Percentiles rank a stretch among this genome's conserved stretches.
Conservation (phyloP, 2,329 filamentous ascomycete species). For the Pleomassaria siparia region DNA sequence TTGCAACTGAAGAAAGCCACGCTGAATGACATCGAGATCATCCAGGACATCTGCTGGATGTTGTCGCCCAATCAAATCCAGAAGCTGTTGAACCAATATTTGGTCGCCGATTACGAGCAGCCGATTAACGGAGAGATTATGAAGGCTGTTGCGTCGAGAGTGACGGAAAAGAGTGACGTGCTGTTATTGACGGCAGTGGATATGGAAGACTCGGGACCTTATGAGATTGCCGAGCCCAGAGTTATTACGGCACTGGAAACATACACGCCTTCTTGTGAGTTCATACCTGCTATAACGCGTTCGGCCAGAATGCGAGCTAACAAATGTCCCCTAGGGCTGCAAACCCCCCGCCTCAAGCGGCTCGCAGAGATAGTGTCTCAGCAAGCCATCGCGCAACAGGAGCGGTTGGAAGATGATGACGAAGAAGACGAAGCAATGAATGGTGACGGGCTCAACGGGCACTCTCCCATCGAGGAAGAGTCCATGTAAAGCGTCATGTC, state of each 20-base stretch:
- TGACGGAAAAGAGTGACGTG: conserved; percentile 98
- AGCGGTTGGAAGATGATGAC: conserved; percentile 67
- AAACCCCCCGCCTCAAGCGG: conserved; percentile 92
- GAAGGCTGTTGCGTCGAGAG: conserved; percentile 96
- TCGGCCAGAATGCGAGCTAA: conserved; percentile 11
- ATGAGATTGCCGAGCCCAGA: conserved; percentile 95
- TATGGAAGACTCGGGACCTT: conserved; percentile 98
- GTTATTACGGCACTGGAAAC: conserved; percentile 96
- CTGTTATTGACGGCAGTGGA: conserved; percentile 91
- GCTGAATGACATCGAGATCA: conserved; percentile 98
- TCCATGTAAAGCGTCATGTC: neutral
- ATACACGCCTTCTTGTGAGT: conserved; percentile 94
- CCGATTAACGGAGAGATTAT: conserved; percentile 99
- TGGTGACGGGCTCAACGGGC: conserved; percentile 19
- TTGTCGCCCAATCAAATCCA: conserved; percentile 98
- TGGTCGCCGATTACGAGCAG: conserved; percentile 98
- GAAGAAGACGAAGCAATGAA: conserved; percentile 27
- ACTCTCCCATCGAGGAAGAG: conserved; percentile 25
- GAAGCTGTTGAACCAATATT: conserved; percentile 96
- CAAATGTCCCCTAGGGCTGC: conserved; percentile 67
- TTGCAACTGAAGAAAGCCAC: conserved; percentile 98
- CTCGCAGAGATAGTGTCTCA: conserved; percentile 97
- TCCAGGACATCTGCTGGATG: conserved; percentile 99
- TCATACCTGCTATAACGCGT: neutral
- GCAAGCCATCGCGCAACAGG: conserved; percentile 93